Evolutionary conservation across 176 grass and related monocot species (phyloP), one percentile per base, ranked within the genome.

Genomic region (Triticum dicoccoides): DNA sequence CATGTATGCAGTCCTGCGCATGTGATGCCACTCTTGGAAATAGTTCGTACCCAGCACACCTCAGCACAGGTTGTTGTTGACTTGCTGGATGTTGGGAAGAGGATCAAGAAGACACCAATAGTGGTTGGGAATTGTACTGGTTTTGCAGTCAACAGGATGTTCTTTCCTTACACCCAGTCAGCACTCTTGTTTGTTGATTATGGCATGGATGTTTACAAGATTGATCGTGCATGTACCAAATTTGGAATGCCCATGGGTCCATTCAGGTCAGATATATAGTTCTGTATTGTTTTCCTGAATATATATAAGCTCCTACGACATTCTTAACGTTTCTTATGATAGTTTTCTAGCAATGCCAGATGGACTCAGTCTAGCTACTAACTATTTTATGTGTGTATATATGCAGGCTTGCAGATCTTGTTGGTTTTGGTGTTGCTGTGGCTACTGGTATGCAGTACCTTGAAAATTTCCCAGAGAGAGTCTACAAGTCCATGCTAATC

Each of bases 201-300:
- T 65, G 97, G 97, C 38, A 86, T 96, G 86, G 97, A 98, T 88
- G 92, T 94, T 71, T 98, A 98, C 85, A 90, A 88, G 82, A 94
- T 98, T 2, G 97, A 98, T 69, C 85, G 67, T 70, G 92, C 94
- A 5, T 94, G 90, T 88, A 96, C 90, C 44, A 96, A 98, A 86
- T 98, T 98, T 66, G 97, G 97, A 79, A 96, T 98, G 97, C 97
- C 97, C 61, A 96, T 96, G 94, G 97, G 97, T 71, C 97, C 97
- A 58, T 96, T 98, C 91, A 98, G 96, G 97, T 98, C 41, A 81
- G 85, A 85, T 69, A 51, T 70, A 51, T 2, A 72, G 34, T 77
- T 69, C 54, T 63, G 3, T 33, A 21, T 61, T 38, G 23, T 69
- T 88, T 14, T 65, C 1, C 3, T 49, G 24, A 54, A 61, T 71